Base-by-base conservation (phyloP, 2,329 filamentous ascomycete species). In the Colletotrichum tofieldiae region DNA sequence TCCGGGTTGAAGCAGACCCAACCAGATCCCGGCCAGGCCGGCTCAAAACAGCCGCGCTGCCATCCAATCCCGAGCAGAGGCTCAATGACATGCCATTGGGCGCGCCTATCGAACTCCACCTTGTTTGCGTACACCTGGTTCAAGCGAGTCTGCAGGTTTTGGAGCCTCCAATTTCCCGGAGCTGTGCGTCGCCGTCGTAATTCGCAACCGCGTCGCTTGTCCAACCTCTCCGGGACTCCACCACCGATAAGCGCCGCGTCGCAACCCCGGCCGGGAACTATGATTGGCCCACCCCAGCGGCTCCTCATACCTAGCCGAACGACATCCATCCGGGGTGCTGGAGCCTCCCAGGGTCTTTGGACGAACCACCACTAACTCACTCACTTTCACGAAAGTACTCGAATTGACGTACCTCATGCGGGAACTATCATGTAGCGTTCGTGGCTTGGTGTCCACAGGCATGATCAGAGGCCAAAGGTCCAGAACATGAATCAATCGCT, bases 271-370 rank as follows among this genome's bases (percentile, higher is more conserved):
- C 32, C 26, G 45, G 29, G 20, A 0, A 32, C 29, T 35, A 11
- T 71, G 41, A 74, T 74, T 74, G 73, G 73, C 12, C 45, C 23
- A 29, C 26, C 52, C 29, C 66, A 51, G 71, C 73, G 73, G 73
- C 73, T 73, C 66, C 45, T 70, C 70, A 70, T 64, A 72, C 70
- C 54, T 61, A 60, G 63, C 54, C 65, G 43, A 52, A 52, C 43
- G 66, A 32, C 52, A 11, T 58, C 18, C 20, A n/a, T 16, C 29
- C 58, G 29, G 5, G 47, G 9, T 63, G 6, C 12, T 35, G 59
- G 59, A 32, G 16, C 7, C 23, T 59, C 39, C 16, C 20, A 32
- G 41, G 45, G 16, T 39, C 43, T 51, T 41, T 14, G 18, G 60
- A 51, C 60, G 60, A 63, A 63, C 60, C 45, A 37, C 45, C 18